Evolutionary conservation across 2,329 filamentous ascomycete genomes (phyloP).

Genomic region (Lecanosticta acicola): DNA sequence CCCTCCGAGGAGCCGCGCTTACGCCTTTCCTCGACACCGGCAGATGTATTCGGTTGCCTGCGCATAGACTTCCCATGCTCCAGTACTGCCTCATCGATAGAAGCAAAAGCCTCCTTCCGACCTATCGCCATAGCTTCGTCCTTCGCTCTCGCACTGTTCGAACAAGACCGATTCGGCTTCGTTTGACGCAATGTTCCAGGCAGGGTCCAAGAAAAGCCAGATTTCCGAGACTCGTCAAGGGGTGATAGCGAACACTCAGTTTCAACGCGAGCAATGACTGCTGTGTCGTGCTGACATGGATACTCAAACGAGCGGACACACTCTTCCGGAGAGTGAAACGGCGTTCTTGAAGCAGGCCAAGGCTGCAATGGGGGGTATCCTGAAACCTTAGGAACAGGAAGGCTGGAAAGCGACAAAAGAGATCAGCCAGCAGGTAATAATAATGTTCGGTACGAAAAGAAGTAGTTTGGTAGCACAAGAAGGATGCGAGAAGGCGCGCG

Average conservation of each 20-base stretch:
- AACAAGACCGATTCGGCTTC: neutral
- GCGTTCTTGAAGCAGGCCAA: neutral
- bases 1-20: constrained; percentile 11
- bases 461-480: neutral
- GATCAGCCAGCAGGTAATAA: too few species aligned
- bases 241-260: neutral
- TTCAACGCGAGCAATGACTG: neutral
- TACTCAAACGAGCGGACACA: neutral
- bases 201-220: too few species aligned
- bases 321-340: neutral
- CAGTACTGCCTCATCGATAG: constrained; percentile 7
- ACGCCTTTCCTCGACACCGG: constrained; percentile 11
- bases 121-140: neutral
- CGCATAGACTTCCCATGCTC: constrained; percentile 9
- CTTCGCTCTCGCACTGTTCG: neutral
- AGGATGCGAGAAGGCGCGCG: too few species aligned
- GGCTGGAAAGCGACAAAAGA: neutral
- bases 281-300: neutral
- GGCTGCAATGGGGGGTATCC: neutral
- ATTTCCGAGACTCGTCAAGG: too few species aligned
- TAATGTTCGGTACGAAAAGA: neutral
- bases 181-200: too few species aligned
- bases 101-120: constrained; percentile 2
- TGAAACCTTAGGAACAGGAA: neutral
- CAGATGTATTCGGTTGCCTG: constrained; percentile 10